Evolutionary conservation across 2,329 filamentous ascomycete genomes (phyloP), one percentile per base, ranked within the genome.

Genomic region (Fusarium temperatum): DNA sequence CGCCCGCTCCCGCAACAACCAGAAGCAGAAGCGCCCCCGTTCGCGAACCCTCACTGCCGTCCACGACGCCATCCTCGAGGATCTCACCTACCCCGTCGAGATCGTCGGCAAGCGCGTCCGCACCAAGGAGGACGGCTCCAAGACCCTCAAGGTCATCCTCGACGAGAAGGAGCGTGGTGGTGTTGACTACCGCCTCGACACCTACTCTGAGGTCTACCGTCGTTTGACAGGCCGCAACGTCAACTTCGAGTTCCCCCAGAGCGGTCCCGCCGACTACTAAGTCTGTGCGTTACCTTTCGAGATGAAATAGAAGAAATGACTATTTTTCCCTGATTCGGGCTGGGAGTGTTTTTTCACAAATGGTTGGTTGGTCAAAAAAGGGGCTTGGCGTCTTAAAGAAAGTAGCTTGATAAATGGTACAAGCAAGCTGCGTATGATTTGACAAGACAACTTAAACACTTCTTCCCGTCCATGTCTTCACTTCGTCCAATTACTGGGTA

Each of bases 81-180:
- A 99, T 87, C 94, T 99, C 84, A 96, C 98, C 89, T 99, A 93
- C 93, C 96, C 96, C 84, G 96, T 99, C 84, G 96, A 99, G 93
- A 99, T 99, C 80, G 96, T 99, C 82, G 96, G 96, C 89, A 98
- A 98, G 94, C 95, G 96, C 84, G 88, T 95, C 86, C 94, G 96
- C 87, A 98, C 96, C 89, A 96, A 97, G 90, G 96, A 98, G 91
- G 96, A 99, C 87, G 95, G 95, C 87, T 92, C 90, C 92, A 98
- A 98, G 94, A 88, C 94, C 85, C 92, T 98, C 87, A 99, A 99
- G 94, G 94, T 99, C 85, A 91, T 99, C 84, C 92, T 99, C 72
- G 96, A 99, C 87, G 96, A 98, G 94, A 99, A 99, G 94, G 96
- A 99, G 94, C 94, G 95, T 82, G 96, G 95, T 83, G 95, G 95